phyloP scores from a whole-genome alignment of 1,139 yeast genomes.

The Groenewaldozyma auringiensis region DNA sequence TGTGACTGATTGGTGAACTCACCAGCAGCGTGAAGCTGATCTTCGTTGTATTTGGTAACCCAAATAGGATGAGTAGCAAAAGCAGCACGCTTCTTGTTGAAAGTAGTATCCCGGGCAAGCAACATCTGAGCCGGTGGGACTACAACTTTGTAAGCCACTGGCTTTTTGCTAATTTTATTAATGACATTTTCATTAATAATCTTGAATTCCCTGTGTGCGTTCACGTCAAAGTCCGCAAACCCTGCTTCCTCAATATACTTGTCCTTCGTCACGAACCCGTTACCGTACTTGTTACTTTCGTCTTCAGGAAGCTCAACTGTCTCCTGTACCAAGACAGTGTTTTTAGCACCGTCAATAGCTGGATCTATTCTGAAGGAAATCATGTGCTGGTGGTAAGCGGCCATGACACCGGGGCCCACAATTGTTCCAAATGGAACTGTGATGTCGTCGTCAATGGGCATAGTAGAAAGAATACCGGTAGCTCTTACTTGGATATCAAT shows the following conservation, averaged over 20 bases:
- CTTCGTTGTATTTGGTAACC: conserved; percentile 67
- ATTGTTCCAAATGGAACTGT: conserved; percentile 77
- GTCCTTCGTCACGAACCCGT: conserved; percentile 65
- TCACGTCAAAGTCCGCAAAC: conserved; percentile 65
- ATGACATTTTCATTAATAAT: conserved; percentile 65
- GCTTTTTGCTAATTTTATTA: conserved; percentile 67
- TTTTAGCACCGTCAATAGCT: conserved; percentile 76
- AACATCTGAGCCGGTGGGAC: conserved; percentile 75
- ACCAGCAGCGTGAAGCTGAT: conserved; percentile 67
- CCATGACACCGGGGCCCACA: conserved; percentile 81
- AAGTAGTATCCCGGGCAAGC: conserved; percentile 56
- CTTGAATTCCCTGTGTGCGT: conserved; percentile 70
- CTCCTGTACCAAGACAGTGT: conserved; percentile 63
- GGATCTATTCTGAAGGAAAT: conserved; percentile 82
- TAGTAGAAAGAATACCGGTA: conserved; percentile 62
- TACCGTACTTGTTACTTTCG: conserved; percentile 58
- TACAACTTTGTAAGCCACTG: conserved; percentile 74
- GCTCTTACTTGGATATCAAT: conserved; percentile 81
- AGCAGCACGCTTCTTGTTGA: conserved; percentile 57
- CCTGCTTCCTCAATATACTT: conserved; percentile 65
- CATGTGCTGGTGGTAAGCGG: conserved; percentile 85
- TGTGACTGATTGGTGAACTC: conserved; percentile 73
- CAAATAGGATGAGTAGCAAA: conserved; percentile 69
- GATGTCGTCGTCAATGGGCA: conserved; percentile 74
- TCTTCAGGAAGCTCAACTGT: conserved; percentile 58